phyloP scores from a whole-genome alignment of 352 stramenopile genomes.

The Pythium pectinolyticum region DNA sequence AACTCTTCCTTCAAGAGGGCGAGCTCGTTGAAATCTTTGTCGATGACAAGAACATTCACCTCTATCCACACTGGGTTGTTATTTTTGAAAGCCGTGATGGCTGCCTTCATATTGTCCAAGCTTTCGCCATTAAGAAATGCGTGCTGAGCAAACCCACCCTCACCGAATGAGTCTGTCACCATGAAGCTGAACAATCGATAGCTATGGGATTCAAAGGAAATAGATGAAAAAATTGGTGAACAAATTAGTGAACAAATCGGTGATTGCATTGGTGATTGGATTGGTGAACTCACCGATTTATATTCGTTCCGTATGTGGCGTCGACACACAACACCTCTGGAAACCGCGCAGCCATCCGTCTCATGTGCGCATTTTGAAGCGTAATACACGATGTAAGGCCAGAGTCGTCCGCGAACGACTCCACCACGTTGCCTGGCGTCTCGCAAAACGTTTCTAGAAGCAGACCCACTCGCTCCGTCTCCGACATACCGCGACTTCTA shows the following conservation, averaged over 20 bases:
- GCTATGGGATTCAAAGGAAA: neutral
- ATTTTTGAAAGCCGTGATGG: constrained; percentile 1
- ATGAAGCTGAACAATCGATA: constrained; percentile 8
- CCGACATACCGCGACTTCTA: no score
- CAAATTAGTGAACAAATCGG: neutral
- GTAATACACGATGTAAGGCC: no score
- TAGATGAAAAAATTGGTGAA: constrained; percentile 7
- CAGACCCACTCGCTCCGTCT: no score
- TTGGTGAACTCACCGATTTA: no score
- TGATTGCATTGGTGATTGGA: no score
- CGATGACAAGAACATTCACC: constrained; percentile 10
- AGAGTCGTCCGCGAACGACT: no score
- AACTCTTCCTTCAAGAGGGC: constrained; percentile 1
- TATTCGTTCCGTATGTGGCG: no score
- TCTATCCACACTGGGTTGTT: constrained; percentile 10
- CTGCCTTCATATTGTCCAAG: constrained; percentile 7
- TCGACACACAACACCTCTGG: no score
- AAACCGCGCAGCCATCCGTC: no score
- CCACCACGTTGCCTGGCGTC: no score
- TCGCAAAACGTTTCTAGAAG: no score
- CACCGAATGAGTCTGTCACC: constrained; percentile 3
- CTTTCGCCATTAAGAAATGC: constrained; percentile 8
- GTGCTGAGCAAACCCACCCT: constrained; percentile 9
- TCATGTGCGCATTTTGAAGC: no score
- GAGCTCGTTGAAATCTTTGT: constrained; percentile 19